These are phyloP conservation scores for Arxiozyma bovina DNA, from an alignment of 1,139 yeast species.

Conservation along the genomic window DNA sequence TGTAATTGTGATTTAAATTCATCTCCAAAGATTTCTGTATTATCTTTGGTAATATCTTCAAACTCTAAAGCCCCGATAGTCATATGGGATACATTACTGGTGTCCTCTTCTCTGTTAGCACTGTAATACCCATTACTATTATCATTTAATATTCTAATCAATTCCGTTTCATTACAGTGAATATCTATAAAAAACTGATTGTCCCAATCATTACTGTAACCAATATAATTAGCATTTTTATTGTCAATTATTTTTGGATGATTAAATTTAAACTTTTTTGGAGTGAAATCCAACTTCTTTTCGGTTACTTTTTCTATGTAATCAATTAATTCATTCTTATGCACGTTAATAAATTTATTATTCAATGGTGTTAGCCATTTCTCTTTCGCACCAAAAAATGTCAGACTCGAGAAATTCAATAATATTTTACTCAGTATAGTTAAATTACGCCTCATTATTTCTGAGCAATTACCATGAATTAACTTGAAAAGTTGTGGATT, in stretches of 20 bases:
- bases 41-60: slow-evolving; percentile 28
- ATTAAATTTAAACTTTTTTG: slow-evolving; percentile 41
- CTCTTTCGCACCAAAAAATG: slow-evolving; percentile 69
- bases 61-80: slow-evolving; percentile 29
- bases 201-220: neutral
- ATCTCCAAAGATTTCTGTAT: slow-evolving; percentile 27
- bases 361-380: slow-evolving; percentile 71
- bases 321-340: slow-evolving; percentile 49
- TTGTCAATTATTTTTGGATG: neutral
- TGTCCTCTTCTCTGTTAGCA: neutral
- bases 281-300: slow-evolving; percentile 56
- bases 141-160: slow-evolving; percentile 33
- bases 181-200: slow-evolving; percentile 58
- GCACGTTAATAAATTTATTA: slow-evolving; percentile 44
- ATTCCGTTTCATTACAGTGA: slow-evolving; percentile 51
- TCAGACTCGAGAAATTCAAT: slow-evolving; percentile 71
- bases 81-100: slow-evolving; percentile 3
- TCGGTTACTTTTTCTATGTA: slow-evolving; percentile 71
- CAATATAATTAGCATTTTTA: neutral
- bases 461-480: slow-evolving; percentile 61
- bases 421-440: slow-evolving; percentile 77
- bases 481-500: slow-evolving; percentile 80
- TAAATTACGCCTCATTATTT: slow-evolving; percentile 63
- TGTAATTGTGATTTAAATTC: slow-evolving; percentile 22
- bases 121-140: slow-evolving; percentile 7